phyloP scores from a whole-genome alignment of 2,329 filamentous ascomycete genomes.

The Emericellopsis cladophorae region DNA sequence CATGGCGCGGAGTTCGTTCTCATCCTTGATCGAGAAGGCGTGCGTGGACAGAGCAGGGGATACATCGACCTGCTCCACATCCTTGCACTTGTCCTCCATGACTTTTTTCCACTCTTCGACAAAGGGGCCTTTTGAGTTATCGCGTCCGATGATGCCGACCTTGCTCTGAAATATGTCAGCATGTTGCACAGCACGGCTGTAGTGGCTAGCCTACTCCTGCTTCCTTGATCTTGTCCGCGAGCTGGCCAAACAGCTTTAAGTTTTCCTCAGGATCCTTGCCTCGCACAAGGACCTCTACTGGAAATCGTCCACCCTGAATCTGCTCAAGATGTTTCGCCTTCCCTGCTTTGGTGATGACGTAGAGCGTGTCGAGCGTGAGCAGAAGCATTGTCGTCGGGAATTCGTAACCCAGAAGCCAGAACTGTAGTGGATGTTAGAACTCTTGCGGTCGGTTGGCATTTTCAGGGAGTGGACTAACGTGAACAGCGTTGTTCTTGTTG shows the following conservation, averaged over 20 bases:
- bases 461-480: slow-evolving; percentile 44
- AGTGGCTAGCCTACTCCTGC: slow-evolving; percentile 54
- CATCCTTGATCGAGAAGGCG: slow-evolving; percentile 87
- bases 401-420: slow-evolving; percentile 97
- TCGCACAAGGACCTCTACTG: slow-evolving; percentile 81
- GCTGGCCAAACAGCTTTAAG: slow-evolving; percentile 75
- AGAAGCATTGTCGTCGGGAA: slow-evolving; percentile 94
- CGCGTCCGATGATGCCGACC: slow-evolving; percentile 76
- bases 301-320: slow-evolving; percentile 82
- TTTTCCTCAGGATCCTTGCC: slow-evolving; percentile 89
- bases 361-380: slow-evolving; percentile 76
- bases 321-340: slow-evolving; percentile 94
- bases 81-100: slow-evolving; percentile 67
- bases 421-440: slow-evolving; percentile 38
- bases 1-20: slow-evolving; percentile 86
- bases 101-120: slow-evolving; percentile 91
- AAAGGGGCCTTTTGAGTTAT: slow-evolving; percentile 75
- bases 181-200: slow-evolving; percentile 5
- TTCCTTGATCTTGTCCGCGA: slow-evolving; percentile 74
- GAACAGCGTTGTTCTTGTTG: slow-evolving; percentile 92
- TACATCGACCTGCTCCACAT: slow-evolving; percentile 81
- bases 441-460: neutral
- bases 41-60: slow-evolving; percentile 67
- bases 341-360: slow-evolving; percentile 91
- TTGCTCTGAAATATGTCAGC: slow-evolving; percentile 54